Base-by-base conservation (phyloP, 2,329 filamentous ascomycete species). In the Ophiostoma perfectum region DNA sequence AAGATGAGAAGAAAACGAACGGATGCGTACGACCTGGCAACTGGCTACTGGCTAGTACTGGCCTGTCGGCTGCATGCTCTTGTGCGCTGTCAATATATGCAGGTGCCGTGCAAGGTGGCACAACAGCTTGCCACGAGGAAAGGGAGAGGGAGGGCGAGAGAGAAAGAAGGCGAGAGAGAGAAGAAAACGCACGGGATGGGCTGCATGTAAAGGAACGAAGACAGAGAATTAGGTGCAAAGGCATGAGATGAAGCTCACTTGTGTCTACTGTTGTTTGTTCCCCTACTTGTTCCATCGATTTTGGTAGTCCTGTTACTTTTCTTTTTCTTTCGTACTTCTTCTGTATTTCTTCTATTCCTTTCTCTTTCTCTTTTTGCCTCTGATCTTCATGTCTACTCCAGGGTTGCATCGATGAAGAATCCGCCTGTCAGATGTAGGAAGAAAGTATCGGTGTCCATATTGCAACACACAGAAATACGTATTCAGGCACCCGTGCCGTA, bases 31-130 rank as follows among this genome's bases (percentile, higher is more conserved):
- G 27, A 12, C 49, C 18, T 11, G 49, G 14, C 49, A 27, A 8
- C 5, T 6, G 49, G 27, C n/a, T 27, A 14, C 7, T 8, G 18
- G n/a, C 49, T 27, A 27, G n/a, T 9, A 12, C 49, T 1, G 49
- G 44, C 3, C 27, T 18, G 8, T 12, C 49, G 14, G 27, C 49
- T 55, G 49, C 49, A 11, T 55, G 14, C 47, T 55, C 16, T 62
- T 62, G 58, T 62, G 58, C 58, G 38, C 49, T 55, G 49, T 55
- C 49, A 55, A 55, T 55, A 9, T 55, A 55, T 55, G 49, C 49
- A 55, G 18, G 27, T 55, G 49, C 49, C 16, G 58, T 62, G 38
- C 58, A n/a, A 62, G 58, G 58, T 62, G 36, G 58, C 58, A 62
- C 58, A 4, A n/a, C 44, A 47, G 8, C 44, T 47, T 47, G 44